Conservation (phyloP, 345 rosid genomes). For the Acer yangbiense region DNA sequence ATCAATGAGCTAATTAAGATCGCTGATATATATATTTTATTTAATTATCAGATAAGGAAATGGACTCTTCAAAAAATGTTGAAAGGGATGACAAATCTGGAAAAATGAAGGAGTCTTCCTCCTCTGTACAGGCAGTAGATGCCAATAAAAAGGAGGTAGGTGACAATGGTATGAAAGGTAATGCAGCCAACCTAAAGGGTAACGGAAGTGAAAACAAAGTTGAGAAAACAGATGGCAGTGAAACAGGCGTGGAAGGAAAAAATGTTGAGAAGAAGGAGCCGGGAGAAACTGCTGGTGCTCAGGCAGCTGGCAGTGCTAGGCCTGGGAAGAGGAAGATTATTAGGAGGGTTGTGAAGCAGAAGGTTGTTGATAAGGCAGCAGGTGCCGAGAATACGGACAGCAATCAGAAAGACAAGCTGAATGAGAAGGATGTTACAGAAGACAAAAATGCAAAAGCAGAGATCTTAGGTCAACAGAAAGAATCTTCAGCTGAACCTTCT, state of each 20-base stretch:
- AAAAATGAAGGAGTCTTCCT: constrained; percentile 34
- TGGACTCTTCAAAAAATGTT: constrained; percentile 39
- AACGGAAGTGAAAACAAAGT: constrained; percentile 33
- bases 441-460: constrained; percentile 42
- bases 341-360: constrained; percentile 75
- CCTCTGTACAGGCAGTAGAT: constrained; percentile 30
- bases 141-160: constrained; percentile 40
- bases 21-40: background rate
- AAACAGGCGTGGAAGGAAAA: constrained; percentile 33
- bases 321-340: constrained; percentile 75
- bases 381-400: constrained; percentile 34
- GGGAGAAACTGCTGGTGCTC: constrained; percentile 44
- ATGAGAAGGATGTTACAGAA: constrained; percentile 44
- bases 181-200: constrained; percentile 31
- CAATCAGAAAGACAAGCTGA: constrained; percentile 45
- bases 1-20: constrained; percentile 9
- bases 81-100: constrained; percentile 39
- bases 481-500: constrained; percentile 37
- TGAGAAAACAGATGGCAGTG: constrained; percentile 35
- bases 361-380: constrained; percentile 48
- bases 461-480: constrained; percentile 44
- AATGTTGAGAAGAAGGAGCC: constrained; percentile 41
- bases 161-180: constrained; percentile 36
- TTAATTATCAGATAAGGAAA: constrained; percentile 36
- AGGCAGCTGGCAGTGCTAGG: constrained; percentile 44